These are phyloP conservation scores for Colletotrichum lupini DNA, from an alignment of 2,329 filamentous ascomycete genomes.

Conservation along the genomic window DNA sequence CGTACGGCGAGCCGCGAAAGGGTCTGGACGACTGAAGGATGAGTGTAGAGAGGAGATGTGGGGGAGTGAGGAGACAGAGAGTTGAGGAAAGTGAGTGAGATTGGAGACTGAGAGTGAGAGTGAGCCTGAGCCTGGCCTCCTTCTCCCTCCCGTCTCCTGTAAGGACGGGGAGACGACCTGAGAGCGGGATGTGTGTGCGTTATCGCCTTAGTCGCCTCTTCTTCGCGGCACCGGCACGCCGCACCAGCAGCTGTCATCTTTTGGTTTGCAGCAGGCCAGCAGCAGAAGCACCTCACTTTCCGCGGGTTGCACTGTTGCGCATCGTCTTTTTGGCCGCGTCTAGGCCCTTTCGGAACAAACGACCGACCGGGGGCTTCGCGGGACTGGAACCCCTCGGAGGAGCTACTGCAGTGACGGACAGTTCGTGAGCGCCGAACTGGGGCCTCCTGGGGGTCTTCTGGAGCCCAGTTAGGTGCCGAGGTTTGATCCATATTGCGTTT, in stretches of 20 bases:
- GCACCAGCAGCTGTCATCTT: background rate
- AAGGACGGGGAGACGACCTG: background rate
- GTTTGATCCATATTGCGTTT: conserved; percentile 1
- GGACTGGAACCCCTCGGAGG: conserved; percentile 8
- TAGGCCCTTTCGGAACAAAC: conserved; percentile 16
- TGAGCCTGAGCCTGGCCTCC: too few species aligned
- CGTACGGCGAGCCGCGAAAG: background rate
- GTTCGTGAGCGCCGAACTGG: background rate
- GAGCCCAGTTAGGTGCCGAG: background rate
- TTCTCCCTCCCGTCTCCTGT: background rate
- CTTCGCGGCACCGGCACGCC: background rate
- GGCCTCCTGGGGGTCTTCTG: too few species aligned
- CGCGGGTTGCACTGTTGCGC: background rate
- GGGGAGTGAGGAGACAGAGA: background rate
- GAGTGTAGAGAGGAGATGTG: background rate
- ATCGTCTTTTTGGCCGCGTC: background rate
- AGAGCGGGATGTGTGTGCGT: background rate
- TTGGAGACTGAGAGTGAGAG: too few species aligned
- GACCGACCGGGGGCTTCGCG: conserved; percentile 12
- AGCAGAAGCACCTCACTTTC: background rate
- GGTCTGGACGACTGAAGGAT: background rate
- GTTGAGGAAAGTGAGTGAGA: background rate
- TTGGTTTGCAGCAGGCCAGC: background rate
- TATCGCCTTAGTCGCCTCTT: background rate
- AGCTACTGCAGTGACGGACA: conserved; percentile 2